phyloP scores from a whole-genome alignment of 176 grass and related monocot genomes.

The Bonia amplexicaulis region DNA sequence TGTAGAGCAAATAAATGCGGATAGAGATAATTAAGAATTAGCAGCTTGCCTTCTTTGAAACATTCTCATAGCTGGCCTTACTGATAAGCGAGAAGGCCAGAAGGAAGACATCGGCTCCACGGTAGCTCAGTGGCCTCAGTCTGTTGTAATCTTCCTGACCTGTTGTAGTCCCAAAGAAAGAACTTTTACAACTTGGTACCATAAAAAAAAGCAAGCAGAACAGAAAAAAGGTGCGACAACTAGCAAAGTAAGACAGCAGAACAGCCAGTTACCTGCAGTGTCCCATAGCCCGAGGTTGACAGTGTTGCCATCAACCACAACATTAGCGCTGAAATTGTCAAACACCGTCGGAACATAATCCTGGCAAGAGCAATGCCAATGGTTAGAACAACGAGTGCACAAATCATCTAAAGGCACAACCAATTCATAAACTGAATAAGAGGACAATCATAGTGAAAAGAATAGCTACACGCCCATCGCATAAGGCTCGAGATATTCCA shows the following conservation, averaged over 20 bases:
- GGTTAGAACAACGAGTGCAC: not conserved
- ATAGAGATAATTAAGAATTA: not conserved
- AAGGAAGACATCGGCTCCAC: constrained; percentile 77
- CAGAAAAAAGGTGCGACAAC: not conserved
- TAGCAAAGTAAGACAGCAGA: constrained; percentile 14
- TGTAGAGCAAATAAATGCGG: not conserved
- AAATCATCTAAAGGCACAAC: not conserved
- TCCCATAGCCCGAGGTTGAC: constrained; percentile 77
- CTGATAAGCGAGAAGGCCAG: constrained; percentile 82
- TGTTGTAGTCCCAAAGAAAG: constrained; percentile 23
- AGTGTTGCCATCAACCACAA: constrained; percentile 72
- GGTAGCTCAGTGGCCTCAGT: constrained; percentile 74
- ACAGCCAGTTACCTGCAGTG: constrained; percentile 51
- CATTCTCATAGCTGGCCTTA: constrained; percentile 77
- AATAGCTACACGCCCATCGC: not conserved
- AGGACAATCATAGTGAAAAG: not conserved
- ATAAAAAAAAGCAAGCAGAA: not conserved
- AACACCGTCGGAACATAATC: constrained; percentile 78
- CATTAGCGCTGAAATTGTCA: constrained; percentile 77
- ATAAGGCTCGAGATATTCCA: not conserved
- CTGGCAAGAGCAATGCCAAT: constrained; percentile 29
- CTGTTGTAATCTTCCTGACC: constrained; percentile 81
- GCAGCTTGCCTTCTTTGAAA: constrained; percentile 73
- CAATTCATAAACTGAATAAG: not conserved
- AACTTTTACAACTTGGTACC: not conserved